These are phyloP conservation scores for Rhizopus sp. DNA, from an alignment of 371 early-diverging fungal species.

Conservation along the genomic window DNA sequence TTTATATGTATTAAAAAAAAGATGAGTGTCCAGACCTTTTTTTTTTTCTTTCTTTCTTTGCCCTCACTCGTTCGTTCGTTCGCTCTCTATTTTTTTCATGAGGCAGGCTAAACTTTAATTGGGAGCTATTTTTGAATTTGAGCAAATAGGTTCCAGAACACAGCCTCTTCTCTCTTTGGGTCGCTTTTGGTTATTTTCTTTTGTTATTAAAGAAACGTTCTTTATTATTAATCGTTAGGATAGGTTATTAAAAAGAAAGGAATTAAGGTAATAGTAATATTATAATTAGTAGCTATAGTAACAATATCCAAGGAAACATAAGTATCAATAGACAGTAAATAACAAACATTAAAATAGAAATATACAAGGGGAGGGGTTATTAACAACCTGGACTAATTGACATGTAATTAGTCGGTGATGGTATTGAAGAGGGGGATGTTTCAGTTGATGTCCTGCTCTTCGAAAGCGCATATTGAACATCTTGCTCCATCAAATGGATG, in stretches of 20 bases:
- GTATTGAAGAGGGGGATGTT: conserved; percentile 6
- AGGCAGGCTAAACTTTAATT: conserved; percentile 19
- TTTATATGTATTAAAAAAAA: conserved; percentile 9
- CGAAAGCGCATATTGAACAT: conserved; percentile 19
- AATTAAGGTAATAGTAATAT: too few relatives aligned
- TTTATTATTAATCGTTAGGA: neutral
- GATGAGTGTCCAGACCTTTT: conserved; percentile 13
- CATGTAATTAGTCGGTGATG: conserved; percentile 1
- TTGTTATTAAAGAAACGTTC: neutral
- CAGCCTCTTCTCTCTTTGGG: neutral
- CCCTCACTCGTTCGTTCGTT: too few relatives aligned
- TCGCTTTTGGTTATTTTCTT: too few relatives aligned
- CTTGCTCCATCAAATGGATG: conserved; percentile 43
- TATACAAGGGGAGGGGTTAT: too few relatives aligned
- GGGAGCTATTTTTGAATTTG: conserved; percentile 7
- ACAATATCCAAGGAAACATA: too few relatives aligned
- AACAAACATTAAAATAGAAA: too few relatives aligned
- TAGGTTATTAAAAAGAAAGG: too few relatives aligned
- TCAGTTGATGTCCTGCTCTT: neutral
- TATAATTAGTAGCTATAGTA: too few relatives aligned
- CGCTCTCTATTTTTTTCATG: conserved; percentile 1
- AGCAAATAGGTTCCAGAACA: conserved; percentile 16
- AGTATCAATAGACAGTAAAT: too few relatives aligned
- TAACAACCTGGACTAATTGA: neutral
- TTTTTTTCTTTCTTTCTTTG: neutral